Percentiles rank a stretch among this genome's conserved stretches.
Conservation (phyloP, 805 yeast genomes). For the Saturnispora saitoi region DNA sequence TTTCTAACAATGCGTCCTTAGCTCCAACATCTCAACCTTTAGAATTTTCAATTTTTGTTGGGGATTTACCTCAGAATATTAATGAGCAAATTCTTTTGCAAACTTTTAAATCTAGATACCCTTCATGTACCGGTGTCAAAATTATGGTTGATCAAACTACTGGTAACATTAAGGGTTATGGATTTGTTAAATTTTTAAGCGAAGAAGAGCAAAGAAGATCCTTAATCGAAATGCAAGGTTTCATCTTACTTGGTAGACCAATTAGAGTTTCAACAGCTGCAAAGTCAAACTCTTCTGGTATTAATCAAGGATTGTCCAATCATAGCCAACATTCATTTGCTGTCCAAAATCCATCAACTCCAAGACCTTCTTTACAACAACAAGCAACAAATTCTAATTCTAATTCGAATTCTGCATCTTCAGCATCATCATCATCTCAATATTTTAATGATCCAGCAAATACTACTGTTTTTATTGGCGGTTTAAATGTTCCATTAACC, state of each 20-base stretch:
- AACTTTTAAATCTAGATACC: conserved; percentile 57
- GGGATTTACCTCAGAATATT: conserved; percentile 70
- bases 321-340: not conserved
- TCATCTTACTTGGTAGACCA: conserved; percentile 59
- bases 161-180: conserved; percentile 73
- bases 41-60: conserved; percentile 73
- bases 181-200: conserved; percentile 71
- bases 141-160: conserved; percentile 69
- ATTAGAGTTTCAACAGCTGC: conserved; percentile 70
- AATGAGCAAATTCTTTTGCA: conserved; percentile 58
- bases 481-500: conserved; percentile 49
- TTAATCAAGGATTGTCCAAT: not conserved
- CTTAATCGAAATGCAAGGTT: conserved; percentile 74
- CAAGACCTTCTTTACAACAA: conserved; percentile 9
- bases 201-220: conserved; percentile 66
- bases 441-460: conserved; percentile 69
- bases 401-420: conserved; percentile 17
- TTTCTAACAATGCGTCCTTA: conserved; percentile 9
- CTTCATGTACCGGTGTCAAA: conserved; percentile 68
- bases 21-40: conserved; percentile 9
- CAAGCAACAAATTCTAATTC: conserved; percentile 12
- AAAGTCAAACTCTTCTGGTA: conserved; percentile 17
- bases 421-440: conserved; percentile 39
- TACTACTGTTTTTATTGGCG: conserved; percentile 75
- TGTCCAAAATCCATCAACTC: not conserved